A percentile compares a stretch with the other conserved stretches of the same genome.
Conservation (phyloP, 1,284 basidiomycete species). For the Filobasidium uniguttulatum region DNA sequence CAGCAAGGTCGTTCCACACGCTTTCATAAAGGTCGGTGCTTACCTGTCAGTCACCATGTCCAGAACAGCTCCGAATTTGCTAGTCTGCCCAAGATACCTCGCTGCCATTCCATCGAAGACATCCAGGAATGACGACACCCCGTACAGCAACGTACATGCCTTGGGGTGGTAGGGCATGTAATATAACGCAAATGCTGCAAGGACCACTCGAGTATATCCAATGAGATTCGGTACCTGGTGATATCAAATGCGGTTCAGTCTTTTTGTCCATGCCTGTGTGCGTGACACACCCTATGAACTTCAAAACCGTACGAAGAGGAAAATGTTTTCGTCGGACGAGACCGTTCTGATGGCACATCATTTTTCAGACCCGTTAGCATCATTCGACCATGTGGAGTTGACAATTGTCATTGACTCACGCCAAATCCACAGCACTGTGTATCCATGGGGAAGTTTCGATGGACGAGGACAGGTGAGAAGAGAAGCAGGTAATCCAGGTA, state of each 20-base stretch:
- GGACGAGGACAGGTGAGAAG: background rate
- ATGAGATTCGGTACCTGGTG: conserved; percentile 71
- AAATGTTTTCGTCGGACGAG: conserved; percentile 61
- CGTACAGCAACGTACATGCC: conserved; percentile 79
- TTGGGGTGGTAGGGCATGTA: conserved; percentile 93
- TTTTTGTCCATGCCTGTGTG: background rate
- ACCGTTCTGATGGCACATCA: background rate
- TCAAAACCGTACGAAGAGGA: conserved; percentile 55
- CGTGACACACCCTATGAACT: background rate
- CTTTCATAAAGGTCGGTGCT: background rate
- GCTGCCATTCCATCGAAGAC: conserved; percentile 92
- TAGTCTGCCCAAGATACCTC: conserved; percentile 74
- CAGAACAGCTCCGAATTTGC: conserved; percentile 92
- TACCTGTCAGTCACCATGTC: conserved; percentile 99
- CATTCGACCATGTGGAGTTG: conserved; percentile 7
- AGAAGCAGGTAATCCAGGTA: conserved; percentile 1
- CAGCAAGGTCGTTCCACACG: background rate
- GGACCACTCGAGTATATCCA: conserved; percentile 80
- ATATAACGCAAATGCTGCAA: conserved; percentile 77
- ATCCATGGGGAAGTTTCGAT: background rate
- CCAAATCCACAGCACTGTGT: conserved; percentile 12
- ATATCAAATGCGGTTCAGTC: background rate
- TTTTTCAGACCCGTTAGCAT: background rate
- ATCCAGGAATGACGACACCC: conserved; percentile 85
- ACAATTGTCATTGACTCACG: conserved; percentile 2